Percentiles rank a stretch among this genome's conserved stretches.
Conservation (phyloP, 140 eudicot species). For the Artemisia princeps region DNA sequence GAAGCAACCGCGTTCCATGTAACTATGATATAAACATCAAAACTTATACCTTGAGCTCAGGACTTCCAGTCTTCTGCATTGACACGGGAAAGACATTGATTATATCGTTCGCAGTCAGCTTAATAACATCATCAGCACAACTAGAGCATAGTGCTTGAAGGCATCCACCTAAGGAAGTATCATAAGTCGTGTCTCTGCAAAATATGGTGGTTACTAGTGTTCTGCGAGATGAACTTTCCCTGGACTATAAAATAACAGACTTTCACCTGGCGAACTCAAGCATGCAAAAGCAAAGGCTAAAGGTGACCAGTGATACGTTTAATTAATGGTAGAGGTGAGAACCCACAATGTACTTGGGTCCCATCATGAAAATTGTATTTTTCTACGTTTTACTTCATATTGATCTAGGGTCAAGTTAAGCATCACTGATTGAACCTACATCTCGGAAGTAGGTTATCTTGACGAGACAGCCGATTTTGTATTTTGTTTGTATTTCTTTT, state of each 20-base stretch:
- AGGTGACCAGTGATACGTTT: neutral
- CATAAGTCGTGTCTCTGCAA: constrained; percentile 63
- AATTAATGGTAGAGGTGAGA: constrained; percentile 14
- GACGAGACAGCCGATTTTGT: neutral
- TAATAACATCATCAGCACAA: constrained; percentile 61
- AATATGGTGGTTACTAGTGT: constrained; percentile 17
- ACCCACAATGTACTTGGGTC: neutral
- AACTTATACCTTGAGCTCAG: constrained; percentile 64
- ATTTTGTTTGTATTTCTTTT: neutral
- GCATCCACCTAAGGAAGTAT: constrained; percentile 75
- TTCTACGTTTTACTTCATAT: neutral
- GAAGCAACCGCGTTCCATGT: too few relatives aligned
- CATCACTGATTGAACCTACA: neutral
- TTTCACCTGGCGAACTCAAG: neutral
- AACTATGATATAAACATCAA: constrained; percentile 9
- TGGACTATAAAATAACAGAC: neutral
- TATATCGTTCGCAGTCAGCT: constrained; percentile 64
- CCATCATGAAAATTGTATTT: neutral
- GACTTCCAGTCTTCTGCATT: constrained; percentile 57
- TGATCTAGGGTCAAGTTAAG: neutral
- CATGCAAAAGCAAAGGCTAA: constrained; percentile 5
- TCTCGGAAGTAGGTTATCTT: neutral
- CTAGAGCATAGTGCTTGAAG: constrained; percentile 63
- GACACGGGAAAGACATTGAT: constrained; percentile 54
- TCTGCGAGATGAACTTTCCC: constrained; percentile 9